Evolutionary conservation across 352 stramenopile species (phyloP), one percentile per base, ranked within the genome.

Genomic region (Plasmopara muralis): DNA sequence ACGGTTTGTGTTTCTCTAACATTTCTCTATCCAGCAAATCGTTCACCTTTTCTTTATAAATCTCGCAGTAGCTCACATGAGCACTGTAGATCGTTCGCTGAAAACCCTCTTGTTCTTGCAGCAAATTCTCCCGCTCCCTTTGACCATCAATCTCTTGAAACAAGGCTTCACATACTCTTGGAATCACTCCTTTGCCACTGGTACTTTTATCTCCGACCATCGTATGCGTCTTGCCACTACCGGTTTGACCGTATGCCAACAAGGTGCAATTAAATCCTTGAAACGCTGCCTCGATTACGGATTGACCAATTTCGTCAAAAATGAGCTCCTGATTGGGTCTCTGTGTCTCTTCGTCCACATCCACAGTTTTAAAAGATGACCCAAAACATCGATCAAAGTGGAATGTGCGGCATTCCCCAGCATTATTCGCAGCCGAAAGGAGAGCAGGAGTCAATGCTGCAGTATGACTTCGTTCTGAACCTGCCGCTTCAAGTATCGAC

Each of bases 41-140:
- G 45, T 88, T 85, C 8, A 93, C 83, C 50, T 91, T 90, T 38
- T 93, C 83, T 47, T 89, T 90, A 72, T 93, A 93, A 47, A 93
- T 93, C 58, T 93, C 83, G 33, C 79, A 91, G 38, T 93, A 93
- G 49, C 74, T 91, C 58, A 73, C 66, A 15, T 74, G 66, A 5
- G 59, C 70, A 34, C 56, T 73, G 58, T 73, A 87, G n/a, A 85
- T 68, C 5, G 71, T 81, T 33, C 33, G 45, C 8, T 52, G 64
- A 18, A 43, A 20, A 0, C 62, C 54, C 1, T 48, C 34, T 46
- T 45, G 31, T 25, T 64, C 50, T 0, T 72, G 44, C 7, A 56
- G 35, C n/a, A 58, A 42, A 2, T 53, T 55, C 6, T 72, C 60
- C 25, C 39, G 62, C 4, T 55, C 57, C 28, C 79, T 63, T 0